phyloP scores from a whole-genome alignment of 2,329 filamentous ascomycete genomes.

The Dryadomyces quercus-mongolicae region DNA sequence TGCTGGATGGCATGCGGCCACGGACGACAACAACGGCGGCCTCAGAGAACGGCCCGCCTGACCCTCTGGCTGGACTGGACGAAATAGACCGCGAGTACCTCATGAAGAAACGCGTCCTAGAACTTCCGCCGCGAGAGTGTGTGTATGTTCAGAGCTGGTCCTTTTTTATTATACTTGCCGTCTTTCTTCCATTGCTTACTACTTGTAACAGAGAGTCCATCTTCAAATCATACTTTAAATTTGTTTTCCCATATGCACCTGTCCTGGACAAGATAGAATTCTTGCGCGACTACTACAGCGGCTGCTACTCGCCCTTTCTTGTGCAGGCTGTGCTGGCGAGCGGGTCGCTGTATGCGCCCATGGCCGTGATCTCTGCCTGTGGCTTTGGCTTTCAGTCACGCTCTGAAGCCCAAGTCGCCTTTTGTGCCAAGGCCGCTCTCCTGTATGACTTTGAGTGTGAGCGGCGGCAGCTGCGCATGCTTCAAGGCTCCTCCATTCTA shows the following conservation, averaged over 20 bases:
- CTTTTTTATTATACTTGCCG: not conserved
- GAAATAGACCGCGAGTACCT: slow-evolving; percentile 2
- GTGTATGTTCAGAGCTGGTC: not conserved
- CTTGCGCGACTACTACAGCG: not conserved
- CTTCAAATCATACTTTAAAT: slow-evolving; percentile 2
- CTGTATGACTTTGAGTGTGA: slow-evolving; percentile 3
- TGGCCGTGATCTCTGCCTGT: not conserved
- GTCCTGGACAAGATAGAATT: not conserved
- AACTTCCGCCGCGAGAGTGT: not conserved
- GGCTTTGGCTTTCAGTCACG: not conserved
- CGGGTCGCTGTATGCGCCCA: not conserved
- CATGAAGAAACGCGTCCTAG: not conserved
- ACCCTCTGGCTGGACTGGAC: not conserved
- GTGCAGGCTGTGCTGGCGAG: not conserved
- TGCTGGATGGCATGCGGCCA: not conserved
- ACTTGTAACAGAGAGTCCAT: not conserved
- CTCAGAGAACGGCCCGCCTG: not conserved
- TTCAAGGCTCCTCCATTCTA: slow-evolving; percentile 2
- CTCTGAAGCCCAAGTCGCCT: not conserved
- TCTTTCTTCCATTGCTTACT: not conserved
- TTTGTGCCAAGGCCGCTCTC: not conserved
- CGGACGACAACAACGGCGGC: too few species aligned
- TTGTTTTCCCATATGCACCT: not conserved
- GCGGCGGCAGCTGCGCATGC: not conserved
- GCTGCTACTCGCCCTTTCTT: not conserved